phyloP scores from a whole-genome alignment of 306 rosid species.

The Pyrus betulifolia region DNA sequence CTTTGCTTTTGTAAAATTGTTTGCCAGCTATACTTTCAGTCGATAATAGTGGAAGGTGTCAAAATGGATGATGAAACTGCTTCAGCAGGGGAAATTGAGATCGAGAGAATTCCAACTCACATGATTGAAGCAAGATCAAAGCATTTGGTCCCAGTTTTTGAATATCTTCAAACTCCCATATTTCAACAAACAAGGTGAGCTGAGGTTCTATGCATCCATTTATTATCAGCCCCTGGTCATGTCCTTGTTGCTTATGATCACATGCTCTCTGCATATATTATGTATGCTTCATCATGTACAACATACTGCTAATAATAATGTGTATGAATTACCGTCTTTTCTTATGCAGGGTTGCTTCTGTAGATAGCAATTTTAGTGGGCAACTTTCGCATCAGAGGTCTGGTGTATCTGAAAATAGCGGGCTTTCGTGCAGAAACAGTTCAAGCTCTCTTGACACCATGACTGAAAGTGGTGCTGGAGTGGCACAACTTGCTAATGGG shows the following conservation, averaged over 20 bases:
- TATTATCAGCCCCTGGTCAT: background rate
- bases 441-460: constrained; percentile 31
- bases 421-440: constrained; percentile 33
- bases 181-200: constrained; percentile 53
- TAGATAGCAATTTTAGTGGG: constrained; percentile 37
- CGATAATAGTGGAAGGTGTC: constrained; percentile 43
- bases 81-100: constrained; percentile 65
- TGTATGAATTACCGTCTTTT: background rate
- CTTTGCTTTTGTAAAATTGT: constrained; percentile 11
- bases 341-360: constrained; percentile 34
- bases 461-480: constrained; percentile 17
- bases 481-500: constrained; percentile 28
- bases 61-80: constrained; percentile 37
- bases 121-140: constrained; percentile 72
- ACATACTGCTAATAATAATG: background rate
- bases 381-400: constrained; percentile 35
- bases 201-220: background rate
- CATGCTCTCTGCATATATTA: background rate
- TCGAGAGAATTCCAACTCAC: constrained; percentile 65
- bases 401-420: constrained; percentile 35
- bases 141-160: constrained; percentile 67
- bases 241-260: background rate
- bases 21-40: constrained; percentile 74
- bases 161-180: constrained; percentile 49
- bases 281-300: constrained; percentile 3